Conservation (phyloP, 139 green algal species). For the Tetradesmus lagerheimii region DNA sequence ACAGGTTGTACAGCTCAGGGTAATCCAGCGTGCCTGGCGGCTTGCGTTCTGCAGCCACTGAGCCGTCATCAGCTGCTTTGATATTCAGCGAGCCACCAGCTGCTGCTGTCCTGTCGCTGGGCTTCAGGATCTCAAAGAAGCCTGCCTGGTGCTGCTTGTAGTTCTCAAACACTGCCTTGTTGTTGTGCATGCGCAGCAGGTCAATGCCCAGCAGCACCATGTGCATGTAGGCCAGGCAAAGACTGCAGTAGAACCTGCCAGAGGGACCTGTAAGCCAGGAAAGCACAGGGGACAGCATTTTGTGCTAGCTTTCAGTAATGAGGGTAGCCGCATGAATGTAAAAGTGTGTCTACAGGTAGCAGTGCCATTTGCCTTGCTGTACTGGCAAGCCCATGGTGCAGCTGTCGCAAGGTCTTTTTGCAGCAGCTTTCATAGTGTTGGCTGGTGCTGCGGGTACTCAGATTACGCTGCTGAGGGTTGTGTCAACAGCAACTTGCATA, state of each 20-base stretch:
- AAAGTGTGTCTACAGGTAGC: no score
- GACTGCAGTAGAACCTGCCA: not conserved
- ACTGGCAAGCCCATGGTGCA: no score
- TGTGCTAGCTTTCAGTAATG: no score
- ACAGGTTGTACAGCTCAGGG: not conserved
- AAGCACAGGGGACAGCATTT: no score
- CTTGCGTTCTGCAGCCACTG: not conserved
- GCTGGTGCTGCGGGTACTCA: no score
- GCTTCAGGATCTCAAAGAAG: constrained; percentile 3
- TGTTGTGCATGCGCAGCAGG: constrained; percentile 16
- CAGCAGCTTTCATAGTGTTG: no score
- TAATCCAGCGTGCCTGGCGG: not conserved
- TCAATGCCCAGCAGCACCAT: constrained; percentile 23
- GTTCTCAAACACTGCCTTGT: not conserved
- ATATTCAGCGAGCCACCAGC: not conserved
- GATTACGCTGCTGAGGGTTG: no score
- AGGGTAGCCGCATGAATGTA: no score
- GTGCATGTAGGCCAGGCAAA: constrained; percentile 12
- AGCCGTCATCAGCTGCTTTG: not conserved
- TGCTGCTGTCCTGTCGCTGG: not conserved
- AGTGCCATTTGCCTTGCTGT: no score
- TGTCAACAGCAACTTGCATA: no score
- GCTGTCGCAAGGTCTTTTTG: no score
- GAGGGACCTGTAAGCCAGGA: no score
- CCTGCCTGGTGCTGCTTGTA: not conserved